Percentiles rank a stretch among this genome's conserved stretches.
Conservation (phyloP, 306 rosid genomes). For the Notholithocarpus densiflorus region DNA sequence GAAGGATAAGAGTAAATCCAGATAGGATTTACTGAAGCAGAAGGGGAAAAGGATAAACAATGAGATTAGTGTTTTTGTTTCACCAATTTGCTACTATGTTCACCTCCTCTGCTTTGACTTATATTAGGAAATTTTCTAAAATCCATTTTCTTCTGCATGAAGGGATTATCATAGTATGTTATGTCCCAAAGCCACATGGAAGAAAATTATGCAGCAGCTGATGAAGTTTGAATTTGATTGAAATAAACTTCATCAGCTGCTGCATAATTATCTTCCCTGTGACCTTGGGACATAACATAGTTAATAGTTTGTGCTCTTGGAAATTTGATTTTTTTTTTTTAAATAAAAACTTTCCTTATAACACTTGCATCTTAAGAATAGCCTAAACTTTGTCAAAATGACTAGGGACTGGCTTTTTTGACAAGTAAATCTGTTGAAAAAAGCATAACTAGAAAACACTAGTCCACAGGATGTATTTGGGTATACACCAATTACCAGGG, state of each 20-base stretch:
- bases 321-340: not conserved
- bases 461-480: no score
- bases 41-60: not conserved
- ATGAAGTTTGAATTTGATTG: no score
- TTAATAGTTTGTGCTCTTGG: not conserved
- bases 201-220: no score
- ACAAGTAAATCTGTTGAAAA: no score
- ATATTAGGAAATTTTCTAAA: not conserved
- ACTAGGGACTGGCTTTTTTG: not conserved
- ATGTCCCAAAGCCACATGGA: no score
- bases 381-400: not conserved
- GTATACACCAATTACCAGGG: no score
- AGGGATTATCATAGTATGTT: not conserved
- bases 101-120: not conserved
- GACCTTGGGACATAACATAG: no score
- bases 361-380: not conserved
- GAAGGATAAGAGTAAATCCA: not conserved
- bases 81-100: not conserved
- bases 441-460: no score
- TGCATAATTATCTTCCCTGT: no score
- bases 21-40: no score
- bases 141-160: not conserved
- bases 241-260: no score
- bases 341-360: not conserved
- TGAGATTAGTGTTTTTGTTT: not conserved